Evolutionary conservation across 2,329 filamentous ascomycete species (phyloP), one percentile per base, ranked within the genome.

Genomic region (Fusarium acutatum): DNA sequence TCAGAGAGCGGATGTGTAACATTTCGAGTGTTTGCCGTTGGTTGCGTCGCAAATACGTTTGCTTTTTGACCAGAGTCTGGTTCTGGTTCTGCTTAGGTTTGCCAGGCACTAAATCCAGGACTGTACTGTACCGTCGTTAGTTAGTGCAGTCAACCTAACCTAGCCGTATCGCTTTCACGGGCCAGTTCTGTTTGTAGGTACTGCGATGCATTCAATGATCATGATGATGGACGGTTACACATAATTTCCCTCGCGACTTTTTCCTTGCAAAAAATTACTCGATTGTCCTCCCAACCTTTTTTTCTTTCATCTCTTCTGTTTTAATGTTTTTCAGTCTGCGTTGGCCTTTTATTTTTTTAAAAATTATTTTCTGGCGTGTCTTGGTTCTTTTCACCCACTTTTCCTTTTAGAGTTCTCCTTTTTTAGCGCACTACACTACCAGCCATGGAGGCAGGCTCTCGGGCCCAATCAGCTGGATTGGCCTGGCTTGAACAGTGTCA

Each of bases 1-100:
- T 65, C 62, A 65, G 30, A 18, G 20, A 50, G 62, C 46, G 15
- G 44, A 35, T 53, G 53, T 67, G 64, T 47, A 67, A 67, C 62
- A 59, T 47, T 35, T 30, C 9, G 35, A 30, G n/a, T 38, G 41
- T 30, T 38, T 58, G 20, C 41, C 28, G 44, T 63, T 63, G 60
- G 64, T n/a, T 43, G 26, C 18, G 20, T 40, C 34, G 28, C 22
- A 32, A 32, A 38, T 38, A 18, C 53, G 59, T 58, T 44, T 61
- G 38, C 50, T 44, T 56, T 35, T 37, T 18, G 28, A 20, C 22
- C 49, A 26, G 18, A 57, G 26, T 44, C 24, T 53, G 13, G 20
- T 24, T 37, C 28, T 57, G 20, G 26, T 32, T 47, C 14, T 24
- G 53, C n/a, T 20, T 35, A 12, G 49, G 49, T 26, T 57, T 57